phyloP scores from a whole-genome alignment of 2,329 filamentous ascomycete species.

The Colletotrichum euphorbiae region DNA sequence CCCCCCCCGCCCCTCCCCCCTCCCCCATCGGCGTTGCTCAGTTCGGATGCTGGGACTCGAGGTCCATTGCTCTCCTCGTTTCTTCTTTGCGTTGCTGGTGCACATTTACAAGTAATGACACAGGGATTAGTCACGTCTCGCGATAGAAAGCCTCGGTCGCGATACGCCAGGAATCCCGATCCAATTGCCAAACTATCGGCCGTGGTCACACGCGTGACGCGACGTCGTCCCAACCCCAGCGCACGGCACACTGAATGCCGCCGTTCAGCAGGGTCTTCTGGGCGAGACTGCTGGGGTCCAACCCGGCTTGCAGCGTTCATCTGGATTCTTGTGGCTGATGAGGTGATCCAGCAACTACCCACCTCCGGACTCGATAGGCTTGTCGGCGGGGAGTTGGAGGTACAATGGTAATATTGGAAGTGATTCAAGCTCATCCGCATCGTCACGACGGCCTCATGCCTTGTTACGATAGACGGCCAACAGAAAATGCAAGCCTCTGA shows the following conservation, averaged over 20 bases:
- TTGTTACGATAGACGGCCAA: not conserved
- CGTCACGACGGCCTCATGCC: not conserved
- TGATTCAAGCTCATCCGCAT: conserved; percentile 11
- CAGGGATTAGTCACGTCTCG: conserved; percentile 13
- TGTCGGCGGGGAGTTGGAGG: conserved; percentile 9
- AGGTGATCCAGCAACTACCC: conserved; percentile 12
- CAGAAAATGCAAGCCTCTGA: conserved; percentile 16
- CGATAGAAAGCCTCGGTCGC: conserved; percentile 9
- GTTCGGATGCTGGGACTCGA: not conserved
- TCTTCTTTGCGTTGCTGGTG: not conserved
- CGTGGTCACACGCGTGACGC: conserved; percentile 18
- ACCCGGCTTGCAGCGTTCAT: conserved; percentile 16
- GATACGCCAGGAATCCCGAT: conserved; percentile 23
- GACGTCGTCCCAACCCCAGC: conserved; percentile 18
- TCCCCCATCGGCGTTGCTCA: not conserved
- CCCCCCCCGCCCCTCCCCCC: not conserved
- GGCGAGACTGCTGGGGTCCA: not conserved
- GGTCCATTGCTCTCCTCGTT: conserved; percentile 3
- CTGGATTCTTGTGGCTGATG: conserved; percentile 4
- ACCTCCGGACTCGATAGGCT: conserved; percentile 19
- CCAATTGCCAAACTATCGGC: conserved; percentile 26
- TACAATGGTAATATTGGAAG: not conserved
- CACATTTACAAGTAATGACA: conserved; percentile 21
- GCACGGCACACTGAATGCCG: conserved; percentile 26
- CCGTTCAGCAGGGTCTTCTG: conserved; percentile 24